These are phyloP conservation scores for Pogostemon cablin DNA, from an alignment of 257 asterid species.

Conservation along the genomic window DNA sequence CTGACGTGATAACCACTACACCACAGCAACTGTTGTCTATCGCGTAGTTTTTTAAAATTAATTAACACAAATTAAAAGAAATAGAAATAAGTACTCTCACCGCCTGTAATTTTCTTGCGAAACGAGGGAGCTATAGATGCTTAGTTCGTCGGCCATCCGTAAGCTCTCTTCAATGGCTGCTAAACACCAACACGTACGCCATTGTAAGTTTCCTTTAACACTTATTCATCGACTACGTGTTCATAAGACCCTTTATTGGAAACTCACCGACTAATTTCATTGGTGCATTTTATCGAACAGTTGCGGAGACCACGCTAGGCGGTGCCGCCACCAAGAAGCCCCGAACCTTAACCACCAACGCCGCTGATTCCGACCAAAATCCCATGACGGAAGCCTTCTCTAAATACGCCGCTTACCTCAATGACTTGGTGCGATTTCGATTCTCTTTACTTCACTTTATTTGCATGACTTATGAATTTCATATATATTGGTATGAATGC, in stretches of 20 bases:
- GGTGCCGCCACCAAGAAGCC: constrained; percentile 53
- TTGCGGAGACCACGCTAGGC: constrained; percentile 46
- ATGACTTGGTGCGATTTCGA: constrained; percentile 49
- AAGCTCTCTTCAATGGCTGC: constrained; percentile 55
- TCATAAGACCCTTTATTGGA: neutral
- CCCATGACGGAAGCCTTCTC: constrained; percentile 72
- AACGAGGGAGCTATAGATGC: constrained; percentile 32
- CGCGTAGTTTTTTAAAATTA: neutral
- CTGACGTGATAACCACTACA: constrained; percentile 71
- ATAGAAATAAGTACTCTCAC: neutral
- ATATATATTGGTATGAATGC: neutral
- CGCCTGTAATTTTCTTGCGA: neutral
- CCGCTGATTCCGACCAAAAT: constrained; percentile 42
- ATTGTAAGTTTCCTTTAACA: constrained; percentile 41
- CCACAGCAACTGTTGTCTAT: constrained; percentile 44
- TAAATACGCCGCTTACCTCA: constrained; percentile 69
- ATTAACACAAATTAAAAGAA: neutral
- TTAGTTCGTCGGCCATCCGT: constrained; percentile 33
- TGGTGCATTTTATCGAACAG: constrained; percentile 49
- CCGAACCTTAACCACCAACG: constrained; percentile 46
- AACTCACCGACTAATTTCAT: neutral
- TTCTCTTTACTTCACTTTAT: neutral
- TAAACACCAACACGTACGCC: constrained; percentile 53
- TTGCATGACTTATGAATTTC: neutral
- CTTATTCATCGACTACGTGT: neutral